phyloP scores from a whole-genome alignment of 495 filamentous ascomycete species.

The Penicillium parvum region DNA sequence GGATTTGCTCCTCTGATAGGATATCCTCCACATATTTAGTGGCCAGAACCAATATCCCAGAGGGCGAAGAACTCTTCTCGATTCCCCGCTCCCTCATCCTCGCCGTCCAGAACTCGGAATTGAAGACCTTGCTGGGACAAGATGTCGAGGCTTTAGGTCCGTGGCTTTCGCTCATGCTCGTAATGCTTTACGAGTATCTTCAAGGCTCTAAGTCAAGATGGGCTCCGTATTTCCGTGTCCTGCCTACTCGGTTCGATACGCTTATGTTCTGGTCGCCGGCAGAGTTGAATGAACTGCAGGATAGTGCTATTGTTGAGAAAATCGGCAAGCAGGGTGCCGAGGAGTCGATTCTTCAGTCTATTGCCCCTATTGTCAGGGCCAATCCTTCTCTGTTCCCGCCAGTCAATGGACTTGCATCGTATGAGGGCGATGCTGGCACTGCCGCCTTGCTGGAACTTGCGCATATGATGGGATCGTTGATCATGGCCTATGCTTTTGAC shows the following conservation, averaged over 20 bases:
- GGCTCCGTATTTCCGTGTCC: slow-evolving; percentile 75
- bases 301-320: slow-evolving; percentile 68
- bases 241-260: slow-evolving; percentile 76
- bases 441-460: slow-evolving; percentile 55
- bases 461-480: slow-evolving; percentile 77
- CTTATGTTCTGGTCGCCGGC: slow-evolving; percentile 82
- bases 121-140: slow-evolving; percentile 41
- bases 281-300: slow-evolving; percentile 72
- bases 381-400: slow-evolving; percentile 45
- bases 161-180: slow-evolving; percentile 67
- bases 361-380: slow-evolving; percentile 56
- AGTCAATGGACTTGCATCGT: slow-evolving; percentile 46
- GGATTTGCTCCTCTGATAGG: slow-evolving; percentile 22
- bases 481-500: slow-evolving; percentile 96
- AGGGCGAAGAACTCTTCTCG: slow-evolving; percentile 62
- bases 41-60: slow-evolving; percentile 51
- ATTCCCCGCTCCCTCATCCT: slow-evolving; percentile 56
- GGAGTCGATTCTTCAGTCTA: slow-evolving; percentile 54
- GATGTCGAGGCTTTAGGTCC: slow-evolving; percentile 43
- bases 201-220: slow-evolving; percentile 60
- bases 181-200: slow-evolving; percentile 74
- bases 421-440: slow-evolving; percentile 41
- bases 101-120: slow-evolving; percentile 45
- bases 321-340: slow-evolving; percentile 75
- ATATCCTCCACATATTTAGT: slow-evolving; percentile 35